Evolutionary conservation across 257 asterid genomes (phyloP), one percentile per base, ranked within the genome.

Genomic region (Knoxia roxburghii): DNA sequence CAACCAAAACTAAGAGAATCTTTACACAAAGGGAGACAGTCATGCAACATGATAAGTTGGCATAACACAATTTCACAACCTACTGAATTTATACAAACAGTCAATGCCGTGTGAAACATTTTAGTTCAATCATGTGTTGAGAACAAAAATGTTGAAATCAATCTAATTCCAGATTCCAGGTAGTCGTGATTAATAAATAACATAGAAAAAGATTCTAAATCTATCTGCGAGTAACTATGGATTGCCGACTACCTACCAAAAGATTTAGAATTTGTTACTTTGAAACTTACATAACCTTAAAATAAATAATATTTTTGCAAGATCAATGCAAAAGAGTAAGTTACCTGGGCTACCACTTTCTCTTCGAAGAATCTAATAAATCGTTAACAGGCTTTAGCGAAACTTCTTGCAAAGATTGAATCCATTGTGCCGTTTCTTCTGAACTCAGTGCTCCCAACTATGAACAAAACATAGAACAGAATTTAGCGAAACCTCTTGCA

Each of bases 261-360:
- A 0, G 15, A 13, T 41, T 50, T 59, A 27, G 14, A 17, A 54
- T 29, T 52, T 40, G 32, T 15, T 24, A 54, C 17, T 55, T 8
- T 18, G 23, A 46, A 14, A 57, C 37, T 49, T 15, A 73, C 30
- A 11, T n/a, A 46, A 13, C 30, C 13, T 39, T 51, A 23, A 23
- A 45, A 46, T 7, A 7, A 2, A 37, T 49, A 69, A 48, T 27
- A n/a, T 55, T 59, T 64, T 21, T 5, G 18, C 23, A 6, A 67
- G 51, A 27, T 30, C 35, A 21, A 40, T 48, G 6, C 29, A 63
- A 26, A 5, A 6, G 37, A 46, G 63, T 30, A 14, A 52, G 53
- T 61, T 56, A 91, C 97, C 91, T 86, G 76, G 94, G 96, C 76
- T 85, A 90, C 88, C 90, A 88, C 73, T 76, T 87, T 75, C 96